Conservation (phyloP, 2,329 filamentous ascomycete genomes). For the Allantophomopsis cytisporea region DNA sequence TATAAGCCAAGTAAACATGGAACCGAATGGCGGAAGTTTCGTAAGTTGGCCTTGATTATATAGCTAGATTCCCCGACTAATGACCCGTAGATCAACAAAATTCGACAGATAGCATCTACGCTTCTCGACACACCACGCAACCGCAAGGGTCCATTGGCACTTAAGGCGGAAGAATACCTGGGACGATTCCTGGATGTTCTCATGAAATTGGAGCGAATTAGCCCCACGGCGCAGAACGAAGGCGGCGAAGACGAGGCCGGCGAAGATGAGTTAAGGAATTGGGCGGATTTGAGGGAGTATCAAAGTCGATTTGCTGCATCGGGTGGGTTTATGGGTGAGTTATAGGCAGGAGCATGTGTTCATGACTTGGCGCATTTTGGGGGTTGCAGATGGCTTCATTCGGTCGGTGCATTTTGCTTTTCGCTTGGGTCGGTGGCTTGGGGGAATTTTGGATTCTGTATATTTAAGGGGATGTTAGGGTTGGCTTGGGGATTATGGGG, state of each 20-base stretch:
- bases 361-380: no score
- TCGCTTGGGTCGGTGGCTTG: no score
- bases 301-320: conserved; percentile 59
- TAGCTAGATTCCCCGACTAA: conserved; percentile 2
- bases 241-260: conserved; percentile 40
- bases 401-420: no score
- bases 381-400: no score
- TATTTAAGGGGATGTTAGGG: no score
- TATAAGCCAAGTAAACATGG: conserved; percentile 76
- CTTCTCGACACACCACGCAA: conserved; percentile 50
- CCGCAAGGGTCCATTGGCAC: conserved; percentile 33
- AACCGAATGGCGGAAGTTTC: conserved; percentile 53
- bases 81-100: conserved; percentile 52
- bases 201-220: conserved; percentile 48
- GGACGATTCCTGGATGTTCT: conserved; percentile 62
- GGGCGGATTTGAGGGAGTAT: conserved; percentile 69
- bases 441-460: no score
- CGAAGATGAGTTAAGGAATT: conserved; percentile 61
- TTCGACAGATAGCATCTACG: conserved; percentile 72
- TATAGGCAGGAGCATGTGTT: background rate
- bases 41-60: conserved; percentile 26
- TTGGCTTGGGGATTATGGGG: no score
- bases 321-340: conserved; percentile 33
- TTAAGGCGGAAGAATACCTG: conserved; percentile 58
- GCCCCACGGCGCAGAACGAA: conserved; percentile 11